A percentile compares a stretch with the other conserved stretches of the same genome.
phyloP scores from a whole-genome alignment of 805 yeast species.

The Metschnikowia baotianmanensis region DNA sequence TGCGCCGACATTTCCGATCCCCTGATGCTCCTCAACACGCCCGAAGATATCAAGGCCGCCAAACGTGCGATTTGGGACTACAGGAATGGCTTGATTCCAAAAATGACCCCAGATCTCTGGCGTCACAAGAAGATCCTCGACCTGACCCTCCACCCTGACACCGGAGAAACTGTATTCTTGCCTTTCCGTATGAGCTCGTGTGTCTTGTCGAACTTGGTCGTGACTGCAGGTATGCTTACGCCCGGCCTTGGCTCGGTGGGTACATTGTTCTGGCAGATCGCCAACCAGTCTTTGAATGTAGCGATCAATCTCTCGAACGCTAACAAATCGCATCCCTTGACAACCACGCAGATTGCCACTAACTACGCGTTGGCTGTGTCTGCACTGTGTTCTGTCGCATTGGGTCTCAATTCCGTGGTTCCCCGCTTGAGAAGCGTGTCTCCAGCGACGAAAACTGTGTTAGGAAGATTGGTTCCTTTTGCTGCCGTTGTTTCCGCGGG shows the following conservation, averaged over 20 bases:
- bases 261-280: conserved; percentile 95
- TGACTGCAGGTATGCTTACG: conserved; percentile 96
- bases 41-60: conserved; percentile 60
- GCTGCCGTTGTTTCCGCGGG: conserved; percentile 99
- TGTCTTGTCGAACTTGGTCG: conserved; percentile 89
- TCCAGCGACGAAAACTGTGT: conserved; percentile 65
- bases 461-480: conserved; percentile 91
- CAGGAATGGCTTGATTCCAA: conserved; percentile 60
- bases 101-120: conserved; percentile 85
- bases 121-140: conserved; percentile 81
- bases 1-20: conserved; percentile 95
- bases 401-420: conserved; percentile 89
- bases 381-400: conserved; percentile 93
- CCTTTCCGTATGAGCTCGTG: conserved; percentile 98
- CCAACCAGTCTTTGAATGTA: conserved; percentile 94
- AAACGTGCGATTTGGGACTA: conserved; percentile 66
- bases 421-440: conserved; percentile 73
- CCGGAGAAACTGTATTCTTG: conserved; percentile 85
- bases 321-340: conserved; percentile 88
- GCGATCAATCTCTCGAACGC: conserved; percentile 97
- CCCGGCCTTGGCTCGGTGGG: conserved; percentile 90
- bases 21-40: conserved; percentile 73
- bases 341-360: conserved; percentile 70
- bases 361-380: conserved; percentile 87
- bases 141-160: conserved; percentile 94